Evolutionary conservation across 2,329 filamentous ascomycete genomes (phyloP), one percentile per base, ranked within the genome.

Genomic region (Diaporthe sp.): DNA sequence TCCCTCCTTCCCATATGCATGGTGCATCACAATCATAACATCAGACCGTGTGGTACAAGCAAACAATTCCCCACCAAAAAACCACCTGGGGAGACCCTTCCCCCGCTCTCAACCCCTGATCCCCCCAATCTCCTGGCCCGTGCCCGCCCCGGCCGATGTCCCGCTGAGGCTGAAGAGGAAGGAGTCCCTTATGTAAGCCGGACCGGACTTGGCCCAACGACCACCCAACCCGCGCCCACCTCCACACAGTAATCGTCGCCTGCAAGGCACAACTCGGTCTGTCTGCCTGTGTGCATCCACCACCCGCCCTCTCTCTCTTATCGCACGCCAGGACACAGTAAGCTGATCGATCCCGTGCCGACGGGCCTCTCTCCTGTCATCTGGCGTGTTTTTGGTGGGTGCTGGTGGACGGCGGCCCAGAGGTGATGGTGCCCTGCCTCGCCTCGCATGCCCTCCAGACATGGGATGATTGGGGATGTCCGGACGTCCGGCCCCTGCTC

Each of bases 401-500:
- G 22, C 30, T 67, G 28, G 28, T 47, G 50, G 35, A 10, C 35
- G 69, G 71, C 64, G 58, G 71, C 50, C 28, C 58, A 17, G n/a
- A 38, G 67, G 28, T 57, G 40, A 50, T 60, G 72, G 72, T 72
- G 70, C 54, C 57, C 42, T 54, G 58, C 58, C 67, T 71, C 33
- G 38, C 72, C 25, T 50, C 45, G 50, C 71, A 67, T 58, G 55
- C 70, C 58, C 33, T 50, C 45, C 52, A n/a, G 30, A 45, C 55
- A 50, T 74, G 73, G 61, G 75, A 28, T 40, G 42, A 30, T 76
- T 76, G 75, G 75, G 75, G 75, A 76, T 76, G 75, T 76, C 75
- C 75, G 75, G 50, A 71, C 40, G 68, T 68, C 68, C 55, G 54
- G 67, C 68, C 67, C 72, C 57, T 72, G 57, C 28, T 30, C 33